Base-by-base conservation (phyloP, 2,329 filamentous ascomycete species). In the Colletotrichum sojae region DNA sequence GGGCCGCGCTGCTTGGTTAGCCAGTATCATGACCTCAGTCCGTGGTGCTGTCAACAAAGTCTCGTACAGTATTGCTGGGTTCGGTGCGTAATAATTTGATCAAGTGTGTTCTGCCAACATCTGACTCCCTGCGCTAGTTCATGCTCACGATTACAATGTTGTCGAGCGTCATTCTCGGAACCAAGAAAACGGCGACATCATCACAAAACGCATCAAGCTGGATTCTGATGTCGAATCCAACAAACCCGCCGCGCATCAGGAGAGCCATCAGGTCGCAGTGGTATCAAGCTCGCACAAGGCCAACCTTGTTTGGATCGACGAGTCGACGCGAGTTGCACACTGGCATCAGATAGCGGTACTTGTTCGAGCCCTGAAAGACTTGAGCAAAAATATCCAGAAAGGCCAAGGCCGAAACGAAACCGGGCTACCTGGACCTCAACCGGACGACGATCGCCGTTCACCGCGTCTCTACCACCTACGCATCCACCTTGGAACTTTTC, bases 11-110 rank as follows among this genome's bases (percentile, higher is more conserved):
- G 48, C 48, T 55, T 54, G 67, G 63, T 52, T 68, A 39, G 18
- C 56, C 48, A 22, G 58, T 70, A 70, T 63, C 63, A 70, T 70
- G 67, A 70, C 67, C 55, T 70, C 67, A 58, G 67, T 70, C 27
- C 52, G 63, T 22, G 67, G 67, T 56, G 58, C 67, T 16, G 63
- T 70, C n/a, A 62, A 27, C 45, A 70, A 68, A 46, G 63, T 70
- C 22, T 70, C 67, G 20, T 61, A 56, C 53, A 67, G 58, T 48
- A 63, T 70, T 63, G 52, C 58, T 57, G 67, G 67, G 46, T 70
- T 62, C 49, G 67, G 67, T 68, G 45, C 52, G 64, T 56, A 31
- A 40, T 25, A 10, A 12, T 18, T 9, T 36, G 31, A 36, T 10
- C 20, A 18, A 56, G 18, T 13, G 13, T n/a, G 20, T 49, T 18